Evolutionary conservation across 1,284 basidiomycete species (phyloP), one percentile per base, ranked within the genome.

Genomic region (Fomitopsis betulina): DNA sequence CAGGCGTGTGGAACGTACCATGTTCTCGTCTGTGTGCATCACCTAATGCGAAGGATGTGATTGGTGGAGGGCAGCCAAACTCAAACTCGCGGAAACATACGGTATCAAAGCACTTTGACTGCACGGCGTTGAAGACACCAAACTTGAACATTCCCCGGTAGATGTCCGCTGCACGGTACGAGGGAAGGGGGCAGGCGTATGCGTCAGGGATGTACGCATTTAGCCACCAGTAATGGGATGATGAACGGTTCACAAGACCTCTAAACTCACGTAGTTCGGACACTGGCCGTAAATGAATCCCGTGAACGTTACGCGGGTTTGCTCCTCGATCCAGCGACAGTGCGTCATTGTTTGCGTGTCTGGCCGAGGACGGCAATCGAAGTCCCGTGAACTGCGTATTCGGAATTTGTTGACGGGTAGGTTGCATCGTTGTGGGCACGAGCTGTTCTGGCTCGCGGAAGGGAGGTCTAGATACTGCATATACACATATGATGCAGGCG

Each of bases 121-220:
- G 95, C 15, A 97, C 85, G 1, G 89, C 87, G 69, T 98, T 98
- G 79, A 97, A 96, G 1, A 88, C 83, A 0, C 87, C 86, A 63
- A 96, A 96, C 65, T 88, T 89, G 81, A 96, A 97, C 1, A 94
- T 75, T 0, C 79, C 75, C 8, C 90, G 83, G 71, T 90, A 95
- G 21, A 86, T 79, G 64, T 95, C 91, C 53, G 93, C 94, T 96
- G 64, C 49, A 47, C 55, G 38, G 23, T 17, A 35, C 45, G n/a
- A 40, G 55, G 39, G n/a, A 37, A 40, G 15, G 27, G 9, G 49
- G n/a, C 25, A 43, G 43, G 32, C 60, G 61, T 61, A 61, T 60
- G 60, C 61, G 52, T 56, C 42, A 54, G 53, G 25, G 56, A 60
- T 59, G 57, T 55, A 55, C 60, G 54, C 37, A 39, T 59, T 47